Conservation (phyloP, 257 asterid species). For the Ilex asprella region DNA sequence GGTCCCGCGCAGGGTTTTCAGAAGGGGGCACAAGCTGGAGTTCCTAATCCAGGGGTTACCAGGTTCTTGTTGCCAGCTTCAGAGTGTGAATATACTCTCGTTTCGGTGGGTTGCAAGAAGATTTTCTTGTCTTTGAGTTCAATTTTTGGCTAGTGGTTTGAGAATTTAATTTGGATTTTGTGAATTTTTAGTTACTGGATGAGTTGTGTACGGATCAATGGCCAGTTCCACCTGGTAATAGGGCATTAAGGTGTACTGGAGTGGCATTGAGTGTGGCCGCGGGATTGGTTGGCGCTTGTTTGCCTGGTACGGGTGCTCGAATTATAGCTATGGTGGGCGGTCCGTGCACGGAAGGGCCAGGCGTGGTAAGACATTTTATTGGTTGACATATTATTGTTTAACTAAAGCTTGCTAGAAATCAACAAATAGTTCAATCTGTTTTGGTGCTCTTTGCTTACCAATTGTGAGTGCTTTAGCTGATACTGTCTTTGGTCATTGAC, state of each 20-base stretch:
- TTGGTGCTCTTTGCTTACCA: too few relatives aligned
- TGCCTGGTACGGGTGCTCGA: slow-evolving; percentile 80
- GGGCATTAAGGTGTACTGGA: slow-evolving; percentile 87
- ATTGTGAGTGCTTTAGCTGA: too few relatives aligned
- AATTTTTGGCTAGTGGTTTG: background rate
- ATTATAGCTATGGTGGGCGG: slow-evolving; percentile 91
- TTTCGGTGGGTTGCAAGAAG: slow-evolving; percentile 35
- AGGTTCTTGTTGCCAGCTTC: slow-evolving; percentile 86
- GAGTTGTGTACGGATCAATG: slow-evolving; percentile 84
- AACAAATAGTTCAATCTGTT: too few relatives aligned
- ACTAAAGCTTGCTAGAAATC: background rate
- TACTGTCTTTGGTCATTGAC: too few relatives aligned
- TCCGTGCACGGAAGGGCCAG: slow-evolving; percentile 99
- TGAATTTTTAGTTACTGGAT: slow-evolving; percentile 59
- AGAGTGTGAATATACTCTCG: slow-evolving; percentile 74
- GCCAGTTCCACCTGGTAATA: slow-evolving; percentile 74
- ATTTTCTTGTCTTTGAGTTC: background rate
- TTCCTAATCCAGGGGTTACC: slow-evolving; percentile 44
- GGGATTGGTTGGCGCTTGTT: slow-evolving; percentile 80
- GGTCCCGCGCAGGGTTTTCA: slow-evolving; percentile 46
- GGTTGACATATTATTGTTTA: background rate
- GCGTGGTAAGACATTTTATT: slow-evolving; percentile 53
- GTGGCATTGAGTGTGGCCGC: slow-evolving; percentile 92
- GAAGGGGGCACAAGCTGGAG: slow-evolving; percentile 20
- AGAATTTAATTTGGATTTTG: background rate